Evolutionary conservation across 106 monocot species (phyloP).

Genomic region (Agapanthus africanus): DNA sequence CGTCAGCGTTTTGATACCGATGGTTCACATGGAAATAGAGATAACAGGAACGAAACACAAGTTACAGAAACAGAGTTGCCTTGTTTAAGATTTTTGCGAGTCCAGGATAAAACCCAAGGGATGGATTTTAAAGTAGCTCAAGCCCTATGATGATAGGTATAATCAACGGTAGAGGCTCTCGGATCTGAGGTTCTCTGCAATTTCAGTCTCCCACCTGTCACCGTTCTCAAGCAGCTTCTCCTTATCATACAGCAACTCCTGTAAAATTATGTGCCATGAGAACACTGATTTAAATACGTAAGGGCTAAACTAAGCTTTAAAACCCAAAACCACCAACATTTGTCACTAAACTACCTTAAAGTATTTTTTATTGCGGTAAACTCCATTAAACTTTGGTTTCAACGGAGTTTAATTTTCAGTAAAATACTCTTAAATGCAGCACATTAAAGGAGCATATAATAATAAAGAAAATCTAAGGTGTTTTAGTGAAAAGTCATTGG

Average conservation of each 20-base stretch:
- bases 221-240: slow-evolving; percentile 92
- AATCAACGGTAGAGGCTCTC: not conserved
- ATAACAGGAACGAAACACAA: not conserved
- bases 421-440: no score
- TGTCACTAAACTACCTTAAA: no score
- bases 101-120: not conserved
- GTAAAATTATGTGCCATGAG: not conserved
- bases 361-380: no score
- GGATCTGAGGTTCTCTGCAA: slow-evolving; percentile 4
- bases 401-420: no score
- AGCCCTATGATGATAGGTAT: not conserved
- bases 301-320: no score
- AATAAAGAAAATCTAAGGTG: no score
- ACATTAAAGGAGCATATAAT: no score
- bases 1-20: no score
- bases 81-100: not conserved
- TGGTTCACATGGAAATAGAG: not conserved
- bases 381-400: no score
- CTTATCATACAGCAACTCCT: slow-evolving; percentile 96
- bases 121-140: not conserved
- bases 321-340: no score
- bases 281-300: not conserved
- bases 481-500: no score
- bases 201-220: slow-evolving; percentile 91
- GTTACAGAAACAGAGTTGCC: not conserved